Base-by-base conservation (phyloP, 2,329 filamentous ascomycete species). In the Hypoxylon sp. region DNA sequence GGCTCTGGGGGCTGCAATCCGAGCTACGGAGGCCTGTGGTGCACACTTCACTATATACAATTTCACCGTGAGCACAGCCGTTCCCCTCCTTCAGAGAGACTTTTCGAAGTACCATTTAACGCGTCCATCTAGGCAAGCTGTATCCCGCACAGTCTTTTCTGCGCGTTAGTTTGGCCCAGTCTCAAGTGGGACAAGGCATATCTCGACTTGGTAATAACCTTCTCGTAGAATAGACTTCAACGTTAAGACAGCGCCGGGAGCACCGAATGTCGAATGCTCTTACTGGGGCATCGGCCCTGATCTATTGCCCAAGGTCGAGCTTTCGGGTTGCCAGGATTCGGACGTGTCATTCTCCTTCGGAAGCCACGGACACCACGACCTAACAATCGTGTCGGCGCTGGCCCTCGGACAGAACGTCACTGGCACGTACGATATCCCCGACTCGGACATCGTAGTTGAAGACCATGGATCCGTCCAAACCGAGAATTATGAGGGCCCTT, bases 121-220 rank as follows among this genome's bases (percentile, higher is more conserved):
- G 8, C 28, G 18, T 9, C 42, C 22, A 24, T 30, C n/a, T 49
- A 61, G 50, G 51, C 44, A 16, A 49, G 24, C 42, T 61, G 50
- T 49, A 53, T 49, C 22, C 44, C 44, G 11, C 59, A 51, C 18
- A 61, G 45, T 16, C 1, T 45, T 26, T 56, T 44, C 20, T 61
- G 51, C 45, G 26, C 59, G 45, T 56, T 36, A 49, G 51, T 38
- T 28, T n/a, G n/a, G 7, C 18, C 14, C 11, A 42, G 6, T 42
- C 26, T 18, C 22, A 6, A 20, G 33, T 18, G 36, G 20, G 20
- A 30, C 18, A 4, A 7, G 24, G 20, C 11, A 18, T 30, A 24
- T 32, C 30, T 14, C 8, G 42, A 36, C 12, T 28, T 30, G 12
- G 7, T 32, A 61, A 46, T 54, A 42, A 42, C n/a, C 24, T 16